These are phyloP conservation scores for Daldinia grandis DNA, from an alignment of 495 filamentous ascomycete species.

Conservation along the genomic window DNA sequence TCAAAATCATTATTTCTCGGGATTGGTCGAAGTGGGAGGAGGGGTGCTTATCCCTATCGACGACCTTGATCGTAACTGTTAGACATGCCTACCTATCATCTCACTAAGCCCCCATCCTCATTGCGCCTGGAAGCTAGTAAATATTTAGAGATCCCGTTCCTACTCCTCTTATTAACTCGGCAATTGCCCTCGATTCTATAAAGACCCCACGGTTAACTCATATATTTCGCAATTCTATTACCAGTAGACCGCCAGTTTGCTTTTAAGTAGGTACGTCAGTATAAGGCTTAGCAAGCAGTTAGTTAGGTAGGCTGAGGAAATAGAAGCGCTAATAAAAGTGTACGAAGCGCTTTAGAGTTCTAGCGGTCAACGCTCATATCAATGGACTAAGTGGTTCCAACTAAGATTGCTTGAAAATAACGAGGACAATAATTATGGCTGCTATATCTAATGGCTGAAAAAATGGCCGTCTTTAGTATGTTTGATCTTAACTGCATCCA, in stretches of 20 bases:
- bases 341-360: slow-evolving; percentile 12
- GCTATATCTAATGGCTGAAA: background rate
- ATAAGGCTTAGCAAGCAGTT: slow-evolving; percentile 6
- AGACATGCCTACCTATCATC: slow-evolving; percentile 38
- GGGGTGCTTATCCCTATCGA: slow-evolving; percentile 26
- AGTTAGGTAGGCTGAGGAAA: background rate
- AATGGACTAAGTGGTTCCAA: slow-evolving; percentile 8
- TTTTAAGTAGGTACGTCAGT: background rate
- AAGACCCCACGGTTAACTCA: background rate
- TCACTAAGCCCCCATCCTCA: slow-evolving; percentile 39
- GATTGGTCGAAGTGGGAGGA: slow-evolving; percentile 29
- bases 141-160: slow-evolving; percentile 17
- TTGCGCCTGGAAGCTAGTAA: slow-evolving; percentile 19
- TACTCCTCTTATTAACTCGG: slow-evolving; percentile 19
- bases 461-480: background rate
- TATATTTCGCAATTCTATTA: slow-evolving; percentile 7
- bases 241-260: slow-evolving; percentile 23
- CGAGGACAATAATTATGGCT: slow-evolving; percentile 7
- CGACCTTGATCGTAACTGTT: slow-evolving; percentile 12
- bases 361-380: slow-evolving; percentile 32
- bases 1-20: slow-evolving; percentile 17
- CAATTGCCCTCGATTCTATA: slow-evolving; percentile 17
- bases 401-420: slow-evolving; percentile 1
- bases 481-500: background rate
- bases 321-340: slow-evolving; percentile 1